Conservation (phyloP, 257 asterid genomes). For the Forsythia viridissima region DNA sequence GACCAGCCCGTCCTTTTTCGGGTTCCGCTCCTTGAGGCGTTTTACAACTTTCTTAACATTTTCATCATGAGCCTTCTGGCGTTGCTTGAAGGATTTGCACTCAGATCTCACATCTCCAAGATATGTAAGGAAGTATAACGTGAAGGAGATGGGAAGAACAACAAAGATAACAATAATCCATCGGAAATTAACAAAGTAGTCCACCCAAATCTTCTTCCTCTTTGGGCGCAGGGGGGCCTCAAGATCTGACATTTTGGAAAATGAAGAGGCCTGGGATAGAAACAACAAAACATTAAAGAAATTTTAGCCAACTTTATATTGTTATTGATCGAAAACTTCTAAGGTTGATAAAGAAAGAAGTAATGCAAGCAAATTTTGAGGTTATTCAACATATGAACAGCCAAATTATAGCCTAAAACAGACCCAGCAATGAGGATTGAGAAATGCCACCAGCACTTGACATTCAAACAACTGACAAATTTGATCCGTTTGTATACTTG, state of each 20-base stretch:
- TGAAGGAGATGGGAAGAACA: conserved; percentile 80
- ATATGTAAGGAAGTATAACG: conserved; percentile 71
- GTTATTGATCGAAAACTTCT: neutral
- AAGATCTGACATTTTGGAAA: conserved; percentile 69
- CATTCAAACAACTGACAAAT: neutral
- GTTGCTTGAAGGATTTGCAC: conserved; percentile 67
- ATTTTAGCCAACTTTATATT: neutral
- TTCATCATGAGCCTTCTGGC: conserved; percentile 57
- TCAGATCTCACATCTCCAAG: conserved; percentile 81
- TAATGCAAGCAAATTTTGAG: neutral
- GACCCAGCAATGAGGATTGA: neutral
- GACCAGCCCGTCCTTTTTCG: conserved; percentile 60
- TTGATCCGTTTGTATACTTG: neutral
- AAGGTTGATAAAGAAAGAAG: neutral
- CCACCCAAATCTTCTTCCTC: conserved; percentile 87
- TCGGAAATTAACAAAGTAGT: conserved; percentile 78
- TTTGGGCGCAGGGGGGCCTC: conserved; percentile 93
- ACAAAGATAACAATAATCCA: conserved; percentile 89
- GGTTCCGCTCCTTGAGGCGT: conserved; percentile 49
- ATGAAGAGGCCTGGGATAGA: conserved; percentile 29
- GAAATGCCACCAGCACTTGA: conserved; percentile 1
- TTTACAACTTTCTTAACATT: conserved; percentile 52
- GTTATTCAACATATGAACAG: neutral
- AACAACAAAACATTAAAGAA: conserved; percentile 10
- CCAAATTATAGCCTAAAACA: neutral